Evolutionary conservation across 495 filamentous ascomycete genomes (phyloP).

Genomic region (Xylaria bambusicola): DNA sequence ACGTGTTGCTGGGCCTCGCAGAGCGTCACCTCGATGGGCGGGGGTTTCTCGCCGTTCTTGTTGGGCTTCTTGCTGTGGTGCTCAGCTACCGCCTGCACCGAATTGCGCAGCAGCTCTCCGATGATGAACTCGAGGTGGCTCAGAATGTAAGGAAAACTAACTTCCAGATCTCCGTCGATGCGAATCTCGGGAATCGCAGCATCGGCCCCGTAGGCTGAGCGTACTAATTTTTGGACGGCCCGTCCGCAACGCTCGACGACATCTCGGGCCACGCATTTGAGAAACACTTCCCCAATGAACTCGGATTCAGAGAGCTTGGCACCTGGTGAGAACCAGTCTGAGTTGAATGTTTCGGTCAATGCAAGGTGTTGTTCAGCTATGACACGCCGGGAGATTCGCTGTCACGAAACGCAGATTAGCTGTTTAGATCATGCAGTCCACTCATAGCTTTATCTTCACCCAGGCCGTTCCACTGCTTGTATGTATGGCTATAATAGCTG

Average conservation of each 20-base stretch:
- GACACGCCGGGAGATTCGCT: conserved; percentile 92
- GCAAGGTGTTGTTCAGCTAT: conserved; percentile 98
- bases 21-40: conserved; percentile 89
- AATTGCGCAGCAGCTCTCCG: conserved; percentile 92
- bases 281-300: conserved; percentile 93
- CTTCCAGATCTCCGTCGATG: conserved; percentile 83
- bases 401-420: conserved; percentile 15
- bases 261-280: conserved; percentile 89
- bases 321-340: conserved; percentile 86
- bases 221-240: conserved; percentile 67
- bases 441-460: conserved; percentile 3
- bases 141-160: conserved; percentile 94
- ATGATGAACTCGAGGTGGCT: conserved; percentile 97
- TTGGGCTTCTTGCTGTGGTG: conserved; percentile 44
- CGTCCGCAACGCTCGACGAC: conserved; percentile 82
- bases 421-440: background rate
- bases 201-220: conserved; percentile 68
- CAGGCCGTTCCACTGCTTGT: background rate
- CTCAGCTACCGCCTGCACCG: conserved; percentile 87
- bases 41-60: conserved; percentile 54
- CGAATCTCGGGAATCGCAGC: conserved; percentile 74
- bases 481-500: background rate
- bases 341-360: conserved; percentile 94
- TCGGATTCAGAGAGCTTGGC: conserved; percentile 74
- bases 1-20: conserved; percentile 95